Percentiles rank a stretch among this genome's conserved stretches.
Conservation (phyloP, 2,329 filamentous ascomycete genomes). For the Colletotrichum coccodes region DNA sequence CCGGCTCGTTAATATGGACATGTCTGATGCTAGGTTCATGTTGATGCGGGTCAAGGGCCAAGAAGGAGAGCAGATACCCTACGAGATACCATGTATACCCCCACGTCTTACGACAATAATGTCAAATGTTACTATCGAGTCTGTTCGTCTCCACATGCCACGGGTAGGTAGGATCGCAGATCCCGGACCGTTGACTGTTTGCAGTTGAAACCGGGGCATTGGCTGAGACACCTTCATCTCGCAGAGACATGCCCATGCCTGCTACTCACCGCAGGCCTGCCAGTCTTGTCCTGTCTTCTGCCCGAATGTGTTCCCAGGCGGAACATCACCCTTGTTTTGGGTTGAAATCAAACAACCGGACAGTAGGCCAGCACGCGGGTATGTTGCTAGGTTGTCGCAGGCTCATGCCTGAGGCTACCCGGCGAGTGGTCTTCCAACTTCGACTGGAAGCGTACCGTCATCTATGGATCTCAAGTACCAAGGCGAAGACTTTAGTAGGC, state of each 20-base stretch:
- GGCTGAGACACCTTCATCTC: neutral
- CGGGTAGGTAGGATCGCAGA: neutral
- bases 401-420: no score
- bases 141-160: neutral
- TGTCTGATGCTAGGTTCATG: slow-evolving; percentile 8
- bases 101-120: slow-evolving; percentile 25
- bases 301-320: no score
- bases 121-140: slow-evolving; percentile 8
- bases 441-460: no score
- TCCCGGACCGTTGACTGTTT: neutral
- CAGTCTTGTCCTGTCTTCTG: no score
- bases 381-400: no score
- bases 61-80: neutral
- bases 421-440: no score
- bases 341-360: no score
- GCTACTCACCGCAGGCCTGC: neutral
- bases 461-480: no score
- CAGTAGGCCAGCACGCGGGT: no score
- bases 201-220: neutral
- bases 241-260: neutral
- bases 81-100: slow-evolving; percentile 25
- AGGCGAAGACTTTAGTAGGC: no score
- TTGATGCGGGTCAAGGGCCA: neutral
- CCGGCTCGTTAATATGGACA: slow-evolving; percentile 17
- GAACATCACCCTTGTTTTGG: no score